Conservation (phyloP, 164 flowering plant genomes). For the Vitis rupestris region DNA sequence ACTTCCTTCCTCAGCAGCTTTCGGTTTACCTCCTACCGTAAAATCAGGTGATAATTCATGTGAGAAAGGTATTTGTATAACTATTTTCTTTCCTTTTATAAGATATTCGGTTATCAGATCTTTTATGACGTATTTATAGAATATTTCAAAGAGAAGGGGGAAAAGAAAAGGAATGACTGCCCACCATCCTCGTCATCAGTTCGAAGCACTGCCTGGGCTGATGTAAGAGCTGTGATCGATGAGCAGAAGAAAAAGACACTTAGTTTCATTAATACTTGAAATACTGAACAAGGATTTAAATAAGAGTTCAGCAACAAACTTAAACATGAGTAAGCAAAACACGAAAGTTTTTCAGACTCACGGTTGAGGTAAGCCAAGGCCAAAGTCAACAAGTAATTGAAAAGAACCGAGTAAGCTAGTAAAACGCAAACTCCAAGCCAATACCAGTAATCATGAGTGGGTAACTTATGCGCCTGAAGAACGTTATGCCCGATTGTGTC, state of each 20-base stretch:
- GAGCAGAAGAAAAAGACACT: neutral
- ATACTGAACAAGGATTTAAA: neutral
- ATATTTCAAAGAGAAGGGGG: neutral
- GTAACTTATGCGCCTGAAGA: constrained; percentile 51
- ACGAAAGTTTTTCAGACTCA: constrained; percentile 33
- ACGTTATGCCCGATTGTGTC: constrained; percentile 54
- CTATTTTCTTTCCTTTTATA: too few relatives aligned
- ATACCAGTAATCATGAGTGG: constrained; percentile 59
- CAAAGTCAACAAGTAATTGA: constrained; percentile 58
- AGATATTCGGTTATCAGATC: too few relatives aligned
- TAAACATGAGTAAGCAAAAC: neutral
- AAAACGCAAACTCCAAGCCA: constrained; percentile 80
- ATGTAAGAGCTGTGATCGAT: constrained; percentile 47
- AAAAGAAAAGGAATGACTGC: constrained; percentile 8
- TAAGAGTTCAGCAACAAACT: neutral
- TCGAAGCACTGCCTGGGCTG: constrained; percentile 40
- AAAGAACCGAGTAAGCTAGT: constrained; percentile 48
- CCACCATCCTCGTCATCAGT: constrained; percentile 30
- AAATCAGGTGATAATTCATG: neutral
- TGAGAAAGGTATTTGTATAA: neutral
- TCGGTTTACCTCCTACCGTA: constrained; percentile 25
- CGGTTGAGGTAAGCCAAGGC: constrained; percentile 73
- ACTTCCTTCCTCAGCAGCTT: constrained; percentile 15
- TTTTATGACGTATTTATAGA: neutral
- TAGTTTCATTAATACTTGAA: neutral